These are phyloP conservation scores for Marchantia polymorpha DNA, from an alignment of 225 moss, liverwort and hornwort genomes.

Conservation along the genomic window DNA sequence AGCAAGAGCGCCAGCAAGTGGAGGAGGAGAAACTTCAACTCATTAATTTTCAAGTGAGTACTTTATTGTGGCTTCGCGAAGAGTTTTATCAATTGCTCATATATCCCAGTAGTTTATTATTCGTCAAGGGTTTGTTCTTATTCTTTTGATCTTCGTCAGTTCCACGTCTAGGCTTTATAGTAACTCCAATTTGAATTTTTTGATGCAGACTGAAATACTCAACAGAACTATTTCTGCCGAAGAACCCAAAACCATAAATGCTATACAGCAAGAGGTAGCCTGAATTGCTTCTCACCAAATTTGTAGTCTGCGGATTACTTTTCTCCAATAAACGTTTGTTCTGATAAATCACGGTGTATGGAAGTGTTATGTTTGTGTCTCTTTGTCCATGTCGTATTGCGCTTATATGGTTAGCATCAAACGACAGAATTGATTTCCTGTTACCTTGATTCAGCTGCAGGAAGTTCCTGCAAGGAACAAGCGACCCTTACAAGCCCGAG, in stretches of 20 bases:
- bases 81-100: background rate
- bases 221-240: slow-evolving; percentile 36
- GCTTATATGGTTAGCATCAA: background rate
- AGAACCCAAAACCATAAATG: slow-evolving; percentile 25
- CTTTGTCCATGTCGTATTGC: background rate
- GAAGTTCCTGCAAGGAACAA: slow-evolving; percentile 40
- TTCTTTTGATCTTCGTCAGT: background rate
- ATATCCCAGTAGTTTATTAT: background rate
- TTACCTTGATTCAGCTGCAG: slow-evolving; percentile 19
- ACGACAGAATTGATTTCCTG: background rate
- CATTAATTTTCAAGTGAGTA: slow-evolving; percentile 71
- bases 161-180: background rate
- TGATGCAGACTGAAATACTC: slow-evolving; percentile 36
- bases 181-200: background rate
- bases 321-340: too few species aligned
- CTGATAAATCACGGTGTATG: too few species aligned
- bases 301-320: too few species aligned
- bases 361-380: background rate
- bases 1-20: slow-evolving; percentile 73
- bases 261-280: slow-evolving; percentile 24
- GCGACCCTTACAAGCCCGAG: slow-evolving; percentile 44
- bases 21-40: slow-evolving; percentile 75
- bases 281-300: background rate
- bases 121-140: background rate
- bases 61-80: background rate